Conservation (phyloP, 2,329 filamentous ascomycete species). For the Trichoderma citrinoviride region DNA sequence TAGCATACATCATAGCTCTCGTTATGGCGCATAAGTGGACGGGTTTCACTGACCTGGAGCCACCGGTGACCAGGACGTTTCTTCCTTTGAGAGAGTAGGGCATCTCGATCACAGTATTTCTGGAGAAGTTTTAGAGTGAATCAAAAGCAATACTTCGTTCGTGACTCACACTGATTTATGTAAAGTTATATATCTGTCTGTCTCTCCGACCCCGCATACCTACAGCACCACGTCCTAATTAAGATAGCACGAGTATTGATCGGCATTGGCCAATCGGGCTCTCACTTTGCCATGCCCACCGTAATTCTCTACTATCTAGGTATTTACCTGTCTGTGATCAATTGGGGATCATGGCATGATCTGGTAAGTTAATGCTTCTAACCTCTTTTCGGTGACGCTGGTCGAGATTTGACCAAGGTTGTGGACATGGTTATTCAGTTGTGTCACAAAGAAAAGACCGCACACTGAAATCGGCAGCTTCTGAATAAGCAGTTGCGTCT, state of each 20-base stretch:
- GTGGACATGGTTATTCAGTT: no score
- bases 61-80: conserved; percentile 13
- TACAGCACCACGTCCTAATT: not conserved
- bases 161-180: not conserved
- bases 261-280: not conserved
- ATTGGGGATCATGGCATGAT: not conserved
- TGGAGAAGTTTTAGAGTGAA: not conserved
- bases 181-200: not conserved
- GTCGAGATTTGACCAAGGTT: no score
- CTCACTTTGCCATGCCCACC: not conserved
- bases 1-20: not conserved
- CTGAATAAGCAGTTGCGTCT: no score
- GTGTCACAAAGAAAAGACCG: no score
- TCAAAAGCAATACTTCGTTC: not conserved
- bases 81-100: conserved; percentile 16
- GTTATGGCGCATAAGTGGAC: not conserved
- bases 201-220: conserved; percentile 1
- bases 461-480: no score
- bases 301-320: no score
- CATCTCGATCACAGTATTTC: not conserved
- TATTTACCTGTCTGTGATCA: not conserved
- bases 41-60: not conserved
- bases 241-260: no score
- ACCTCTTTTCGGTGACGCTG: no score
- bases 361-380: no score